Base-by-base conservation (phyloP, 176 grass and related monocot species). In the Paspalum notatum region DNA sequence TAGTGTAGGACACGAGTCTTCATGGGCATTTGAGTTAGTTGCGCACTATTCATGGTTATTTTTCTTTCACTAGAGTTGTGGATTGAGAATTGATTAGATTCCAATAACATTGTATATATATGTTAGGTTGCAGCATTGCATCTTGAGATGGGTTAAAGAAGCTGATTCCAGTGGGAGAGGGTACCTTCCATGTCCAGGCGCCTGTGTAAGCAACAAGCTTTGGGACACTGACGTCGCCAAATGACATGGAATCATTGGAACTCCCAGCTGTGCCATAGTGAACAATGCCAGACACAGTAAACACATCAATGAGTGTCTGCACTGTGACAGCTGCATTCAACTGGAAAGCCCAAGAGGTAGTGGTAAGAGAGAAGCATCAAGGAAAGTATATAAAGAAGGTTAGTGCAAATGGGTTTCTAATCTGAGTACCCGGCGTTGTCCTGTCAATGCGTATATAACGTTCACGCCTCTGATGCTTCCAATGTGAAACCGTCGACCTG, bases 211-310 rank as follows among this genome's bases (percentile, higher is more conserved):
- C 85, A 51, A 90, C 77, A 44, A 88, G 82, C 59, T 87, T 94
- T 41, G 94, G 91, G 10, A 94, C 82, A 68, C 94, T 94, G 56
- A 97, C 94, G 64, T 97, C 94, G 0, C 91, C 89, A 18, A 92
- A 94, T 2, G 85, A 94, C 82, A 97, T 79, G 5, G 94, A 97
- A 41, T 97, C 84, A 52, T 94, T 94, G 53, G 87, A 79, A 79
- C 94, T 94, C 68, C 94, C 91, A 32, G 94, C 94, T 27, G 85
- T 94, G n/a, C 94, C 94, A 17, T 92, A 97, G 79, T 97, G 94
- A 68, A 97, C 94, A 63, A n/a, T 87, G 12, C 94, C 94, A 25
- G 77, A 74, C 1, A 97, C 80, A 4, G 54, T 79, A 27, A 97
- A 97, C 55, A 88, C 77, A 26, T 94, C 87, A 1, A 97, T 66